phyloP scores from a whole-genome alignment of 2,329 filamentous ascomycete genomes.

The Fusarium miscanthi region DNA sequence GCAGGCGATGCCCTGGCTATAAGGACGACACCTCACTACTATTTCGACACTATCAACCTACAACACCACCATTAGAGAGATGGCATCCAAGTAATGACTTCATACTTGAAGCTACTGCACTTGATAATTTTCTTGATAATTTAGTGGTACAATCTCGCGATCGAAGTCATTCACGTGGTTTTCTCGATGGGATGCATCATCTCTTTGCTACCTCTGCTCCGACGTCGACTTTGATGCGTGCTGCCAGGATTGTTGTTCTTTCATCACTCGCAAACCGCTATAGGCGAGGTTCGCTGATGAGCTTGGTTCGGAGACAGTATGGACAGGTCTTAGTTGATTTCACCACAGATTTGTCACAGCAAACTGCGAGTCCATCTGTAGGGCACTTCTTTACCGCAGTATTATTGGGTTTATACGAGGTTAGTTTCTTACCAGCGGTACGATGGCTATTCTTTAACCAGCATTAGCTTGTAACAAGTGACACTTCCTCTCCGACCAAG shows the following conservation, averaged over 20 bases:
- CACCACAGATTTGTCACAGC: not conserved
- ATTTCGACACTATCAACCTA: conserved; percentile 7
- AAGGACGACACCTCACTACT: conserved; percentile 1
- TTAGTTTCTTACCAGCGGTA: rapidly evolving
- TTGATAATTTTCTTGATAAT: conserved; percentile 3
- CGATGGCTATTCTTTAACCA: not conserved
- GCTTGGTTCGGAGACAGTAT: not conserved
- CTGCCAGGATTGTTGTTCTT: conserved; percentile 10
- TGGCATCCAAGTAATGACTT: not conserved
- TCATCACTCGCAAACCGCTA: not conserved
- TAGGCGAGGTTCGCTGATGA: not conserved
- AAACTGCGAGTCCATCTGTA: not conserved
- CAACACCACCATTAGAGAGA: not conserved
- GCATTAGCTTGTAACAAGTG: not conserved
- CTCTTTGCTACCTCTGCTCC: not conserved
- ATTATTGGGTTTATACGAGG: conserved; percentile 3
- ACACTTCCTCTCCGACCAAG: not conserved
- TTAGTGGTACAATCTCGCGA: not conserved
- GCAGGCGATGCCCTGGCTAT: conserved; percentile 3
- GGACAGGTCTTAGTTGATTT: conserved; percentile 3
- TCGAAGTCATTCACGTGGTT: conserved; percentile 1
- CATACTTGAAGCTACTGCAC: not conserved
- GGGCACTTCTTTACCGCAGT: conserved; percentile 12
- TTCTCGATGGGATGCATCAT: conserved; percentile 13
- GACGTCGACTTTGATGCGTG: not conserved